These are phyloP conservation scores for Cyclotella sp. DNA, from an alignment of 108 stramenopile species.

Conservation along the genomic window DNA sequence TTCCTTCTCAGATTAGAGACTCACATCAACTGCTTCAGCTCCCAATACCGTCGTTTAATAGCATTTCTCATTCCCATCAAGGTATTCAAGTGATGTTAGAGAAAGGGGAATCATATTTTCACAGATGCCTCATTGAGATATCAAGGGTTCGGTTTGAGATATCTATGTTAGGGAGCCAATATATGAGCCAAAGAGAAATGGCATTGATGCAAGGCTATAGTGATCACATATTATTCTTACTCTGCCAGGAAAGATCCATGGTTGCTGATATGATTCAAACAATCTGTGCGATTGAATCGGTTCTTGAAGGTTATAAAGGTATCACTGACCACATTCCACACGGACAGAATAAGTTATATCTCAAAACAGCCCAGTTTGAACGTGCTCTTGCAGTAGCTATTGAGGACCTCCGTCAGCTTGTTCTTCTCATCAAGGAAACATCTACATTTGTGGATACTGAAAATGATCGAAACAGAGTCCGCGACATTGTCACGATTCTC, in stretches of 20 bases:
- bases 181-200: constrained; percentile 80
- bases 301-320: constrained; percentile 30
- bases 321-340: constrained; percentile 50
- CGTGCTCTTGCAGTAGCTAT: constrained; percentile 26
- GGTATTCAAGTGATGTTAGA: constrained; percentile 29
- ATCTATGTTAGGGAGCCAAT: constrained; percentile 69
- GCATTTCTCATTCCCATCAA: not conserved
- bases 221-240: constrained; percentile 64
- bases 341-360: constrained; percentile 39
- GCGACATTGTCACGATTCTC: constrained; percentile 46
- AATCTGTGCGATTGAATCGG: constrained; percentile 25
- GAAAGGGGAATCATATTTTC: constrained; percentile 74
- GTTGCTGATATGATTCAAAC: constrained; percentile 45
- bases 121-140: constrained; percentile 66
- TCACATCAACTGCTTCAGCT: constrained; percentile 71
- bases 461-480: constrained; percentile 24
- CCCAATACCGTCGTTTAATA: constrained; percentile 55
- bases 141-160: constrained; percentile 71
- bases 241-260: constrained; percentile 61
- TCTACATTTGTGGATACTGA: constrained; percentile 36
- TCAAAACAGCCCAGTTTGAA: constrained; percentile 46
- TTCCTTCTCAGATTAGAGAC: constrained; percentile 65
- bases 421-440: constrained; percentile 51
- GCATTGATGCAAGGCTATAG: constrained; percentile 72
- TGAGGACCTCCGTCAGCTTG: constrained; percentile 59